These are phyloP conservation scores for Talaromyces sp. DNA, from an alignment of 2,329 filamentous ascomycete genomes.

Conservation along the genomic window DNA sequence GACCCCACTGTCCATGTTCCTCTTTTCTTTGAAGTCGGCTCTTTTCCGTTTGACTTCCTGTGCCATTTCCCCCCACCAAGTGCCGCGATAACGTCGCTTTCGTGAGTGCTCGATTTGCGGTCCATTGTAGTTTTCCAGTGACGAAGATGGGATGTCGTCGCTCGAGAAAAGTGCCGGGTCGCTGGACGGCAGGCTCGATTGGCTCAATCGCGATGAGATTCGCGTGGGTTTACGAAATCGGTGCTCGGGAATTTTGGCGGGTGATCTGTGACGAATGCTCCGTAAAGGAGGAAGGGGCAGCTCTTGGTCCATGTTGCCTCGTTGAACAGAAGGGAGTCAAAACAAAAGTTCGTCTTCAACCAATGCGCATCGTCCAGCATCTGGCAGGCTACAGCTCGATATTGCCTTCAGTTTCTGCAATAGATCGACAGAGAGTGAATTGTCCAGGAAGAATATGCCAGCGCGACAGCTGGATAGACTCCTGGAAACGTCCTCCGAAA, in stretches of 20 bases:
- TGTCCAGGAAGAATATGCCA: conserved; percentile 15
- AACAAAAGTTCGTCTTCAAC: not conserved
- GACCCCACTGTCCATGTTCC: conserved; percentile 46
- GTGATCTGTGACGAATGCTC: conserved; percentile 35
- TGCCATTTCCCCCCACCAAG: conserved; percentile 44
- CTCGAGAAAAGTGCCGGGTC: conserved; percentile 48
- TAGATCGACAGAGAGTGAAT: not conserved
- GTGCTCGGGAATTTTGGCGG: conserved; percentile 21
- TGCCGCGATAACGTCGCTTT: conserved; percentile 44
- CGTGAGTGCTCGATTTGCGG: conserved; percentile 9
- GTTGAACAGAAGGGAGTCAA: not conserved
- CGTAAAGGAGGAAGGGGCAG: conserved; percentile 38
- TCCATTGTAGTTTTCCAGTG: conserved; percentile 42
- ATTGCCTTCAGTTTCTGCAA: not conserved
- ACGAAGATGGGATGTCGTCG: conserved; percentile 45
- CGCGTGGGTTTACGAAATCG: conserved; percentile 19
- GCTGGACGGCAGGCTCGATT: conserved; percentile 39
- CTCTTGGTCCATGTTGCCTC: conserved; percentile 20
- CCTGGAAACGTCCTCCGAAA: not conserved
- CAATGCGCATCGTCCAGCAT: not conserved
- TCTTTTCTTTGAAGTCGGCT: conserved; percentile 42
- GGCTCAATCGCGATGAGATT: conserved; percentile 28
- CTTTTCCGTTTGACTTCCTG: conserved; percentile 37
- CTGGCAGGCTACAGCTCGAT: not conserved
- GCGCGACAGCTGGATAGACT: conserved; percentile 10